A percentile compares a stretch with the other conserved stretches of the same genome.
phyloP scores from a whole-genome alignment of 2,329 filamentous ascomycete genomes.

The Hortaea sp. region DNA sequence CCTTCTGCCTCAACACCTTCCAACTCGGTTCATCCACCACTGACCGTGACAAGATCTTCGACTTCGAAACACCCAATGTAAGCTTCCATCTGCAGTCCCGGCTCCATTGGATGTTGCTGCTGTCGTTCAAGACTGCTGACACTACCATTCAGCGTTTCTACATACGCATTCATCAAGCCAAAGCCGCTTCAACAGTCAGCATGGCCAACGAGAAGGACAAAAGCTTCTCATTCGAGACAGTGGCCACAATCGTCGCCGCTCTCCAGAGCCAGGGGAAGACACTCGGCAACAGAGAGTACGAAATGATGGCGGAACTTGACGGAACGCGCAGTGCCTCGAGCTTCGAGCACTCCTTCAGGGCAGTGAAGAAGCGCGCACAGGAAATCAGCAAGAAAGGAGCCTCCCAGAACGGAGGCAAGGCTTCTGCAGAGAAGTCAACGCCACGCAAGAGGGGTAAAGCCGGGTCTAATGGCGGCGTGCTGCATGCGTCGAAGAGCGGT shows the following conservation, averaged over 20 bases:
- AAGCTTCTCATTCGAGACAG: slow-evolving; percentile 14
- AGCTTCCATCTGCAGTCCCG: too few relatives aligned
- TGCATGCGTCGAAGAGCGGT: background rate
- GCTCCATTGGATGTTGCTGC: too few relatives aligned
- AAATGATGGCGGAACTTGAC: slow-evolving; percentile 20
- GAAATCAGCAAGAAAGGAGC: slow-evolving; percentile 10
- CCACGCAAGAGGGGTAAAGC: too few relatives aligned
- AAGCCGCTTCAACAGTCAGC: background rate
- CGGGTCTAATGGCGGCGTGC: too few relatives aligned
- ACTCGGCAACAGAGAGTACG: slow-evolving; percentile 14
- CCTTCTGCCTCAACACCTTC: too few relatives aligned
- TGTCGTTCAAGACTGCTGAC: background rate
- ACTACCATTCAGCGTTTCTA: background rate
- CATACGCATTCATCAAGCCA: too few relatives aligned
- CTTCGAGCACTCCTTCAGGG: slow-evolving; percentile 21
- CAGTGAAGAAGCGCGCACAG: slow-evolving; percentile 18
- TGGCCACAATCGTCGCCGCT: slow-evolving; percentile 12
- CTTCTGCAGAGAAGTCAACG: background rate
- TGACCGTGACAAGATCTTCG: too few relatives aligned
- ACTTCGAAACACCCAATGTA: too few relatives aligned
- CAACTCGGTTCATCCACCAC: too few relatives aligned
- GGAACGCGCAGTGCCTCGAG: slow-evolving; percentile 8
- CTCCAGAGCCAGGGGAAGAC: slow-evolving; percentile 10
- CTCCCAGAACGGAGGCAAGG: background rate
- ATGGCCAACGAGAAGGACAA: slow-evolving; percentile 1